These are phyloP conservation scores for Usnea hakonensis DNA, from an alignment of 495 filamentous ascomycete genomes.

Conservation along the genomic window DNA sequence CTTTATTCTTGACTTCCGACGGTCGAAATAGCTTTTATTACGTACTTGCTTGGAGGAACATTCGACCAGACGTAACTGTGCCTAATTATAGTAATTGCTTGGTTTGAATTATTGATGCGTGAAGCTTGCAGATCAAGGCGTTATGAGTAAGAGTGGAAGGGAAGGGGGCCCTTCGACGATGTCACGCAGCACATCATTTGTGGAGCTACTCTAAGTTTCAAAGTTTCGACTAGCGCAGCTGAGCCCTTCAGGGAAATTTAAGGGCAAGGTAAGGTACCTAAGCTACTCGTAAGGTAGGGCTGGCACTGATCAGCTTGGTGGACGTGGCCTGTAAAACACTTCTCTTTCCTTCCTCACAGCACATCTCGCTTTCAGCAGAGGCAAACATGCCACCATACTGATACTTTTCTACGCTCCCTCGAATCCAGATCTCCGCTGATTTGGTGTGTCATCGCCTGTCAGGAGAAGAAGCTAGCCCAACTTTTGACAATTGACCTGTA, in stretches of 20 bases:
- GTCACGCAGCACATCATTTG: neutral
- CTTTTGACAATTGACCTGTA: neutral
- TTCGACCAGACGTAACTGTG: neutral
- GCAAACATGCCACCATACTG: conserved; percentile 34
- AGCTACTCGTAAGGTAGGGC: conserved; percentile 25
- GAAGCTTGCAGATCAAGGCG: neutral
- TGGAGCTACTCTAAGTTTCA: neutral
- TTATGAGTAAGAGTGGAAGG: neutral
- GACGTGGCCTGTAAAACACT: conserved; percentile 20
- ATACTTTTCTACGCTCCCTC: conserved; percentile 6
- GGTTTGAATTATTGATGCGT: neutral
- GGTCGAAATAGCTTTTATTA: too few species aligned
- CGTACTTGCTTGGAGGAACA: neutral
- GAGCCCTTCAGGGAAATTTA: neutral
- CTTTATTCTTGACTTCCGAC: too few species aligned
- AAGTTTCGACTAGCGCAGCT: neutral
- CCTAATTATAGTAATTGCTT: too few species aligned
- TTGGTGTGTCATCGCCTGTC: neutral
- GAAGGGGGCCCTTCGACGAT: too few species aligned
- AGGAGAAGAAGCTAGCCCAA: neutral
- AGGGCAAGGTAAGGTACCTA: conserved; percentile 32
- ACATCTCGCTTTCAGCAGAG: neutral
- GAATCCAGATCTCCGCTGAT: neutral
- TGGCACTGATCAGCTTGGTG: conserved; percentile 19
- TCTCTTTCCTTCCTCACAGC: neutral